These are phyloP conservation scores for Pugionium dolabratum DNA, from an alignment of 345 rosid genomes.

Conservation along the genomic window DNA sequence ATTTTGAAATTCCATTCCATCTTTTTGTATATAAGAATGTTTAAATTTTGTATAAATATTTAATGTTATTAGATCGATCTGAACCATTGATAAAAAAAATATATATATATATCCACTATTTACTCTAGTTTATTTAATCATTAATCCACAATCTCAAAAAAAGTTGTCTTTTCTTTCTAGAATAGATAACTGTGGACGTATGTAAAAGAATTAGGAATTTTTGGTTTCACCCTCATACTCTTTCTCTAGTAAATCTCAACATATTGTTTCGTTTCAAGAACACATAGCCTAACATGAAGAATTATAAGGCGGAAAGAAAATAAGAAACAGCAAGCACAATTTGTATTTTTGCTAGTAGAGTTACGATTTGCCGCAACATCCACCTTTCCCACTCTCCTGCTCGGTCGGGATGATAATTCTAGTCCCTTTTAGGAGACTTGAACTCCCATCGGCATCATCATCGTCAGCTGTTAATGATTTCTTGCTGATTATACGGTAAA, in stretches of 20 bases:
- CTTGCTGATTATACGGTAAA: slow-evolving; percentile 72
- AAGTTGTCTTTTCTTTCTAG: neutral
- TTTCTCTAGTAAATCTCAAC: slow-evolving; percentile 26
- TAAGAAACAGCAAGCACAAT: slow-evolving; percentile 1
- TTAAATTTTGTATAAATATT: too few species aligned
- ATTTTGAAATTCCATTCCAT: too few species aligned
- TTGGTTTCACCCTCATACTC: neutral
- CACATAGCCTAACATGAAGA: slow-evolving; percentile 26
- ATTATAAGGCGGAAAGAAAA: slow-evolving; percentile 14
- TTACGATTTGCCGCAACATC: slow-evolving; percentile 54
- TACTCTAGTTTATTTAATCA: too few species aligned
- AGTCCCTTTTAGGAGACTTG: slow-evolving; percentile 69
- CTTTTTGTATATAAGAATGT: too few species aligned
- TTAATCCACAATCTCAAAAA: neutral
- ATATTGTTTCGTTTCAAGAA: slow-evolving; percentile 36
- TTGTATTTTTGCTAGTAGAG: neutral
- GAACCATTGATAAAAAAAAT: too few species aligned
- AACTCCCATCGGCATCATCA: slow-evolving; percentile 44
- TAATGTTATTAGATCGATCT: too few species aligned
- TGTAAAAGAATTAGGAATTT: neutral
- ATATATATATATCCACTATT: too few species aligned
- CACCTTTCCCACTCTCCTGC: slow-evolving; percentile 50
- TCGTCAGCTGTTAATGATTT: slow-evolving; percentile 61
- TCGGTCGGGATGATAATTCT: slow-evolving; percentile 63
- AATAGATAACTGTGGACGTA: neutral